Evolutionary conservation across 208 protist genomes (phyloP).

Genomic region (Acanthamoeba triangularis): DNA sequence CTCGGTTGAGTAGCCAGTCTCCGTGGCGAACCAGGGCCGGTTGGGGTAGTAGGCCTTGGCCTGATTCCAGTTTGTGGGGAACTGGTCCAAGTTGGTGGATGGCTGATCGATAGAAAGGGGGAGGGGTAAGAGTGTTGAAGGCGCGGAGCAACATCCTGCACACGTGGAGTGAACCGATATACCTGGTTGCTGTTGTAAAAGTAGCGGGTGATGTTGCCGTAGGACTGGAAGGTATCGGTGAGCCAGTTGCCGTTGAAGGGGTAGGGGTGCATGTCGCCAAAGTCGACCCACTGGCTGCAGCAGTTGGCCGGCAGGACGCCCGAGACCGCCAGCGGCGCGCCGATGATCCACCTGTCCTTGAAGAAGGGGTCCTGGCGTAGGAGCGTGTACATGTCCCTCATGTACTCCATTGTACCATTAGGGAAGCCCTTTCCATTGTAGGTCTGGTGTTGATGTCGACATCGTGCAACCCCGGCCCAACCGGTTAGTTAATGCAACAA

Average conservation of each 20-base stretch:
- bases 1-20: not conserved
- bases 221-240: not conserved
- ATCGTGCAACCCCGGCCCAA: not conserved
- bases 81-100: not conserved
- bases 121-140: not conserved
- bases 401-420: not conserved
- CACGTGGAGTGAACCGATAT: not conserved
- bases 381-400: not conserved
- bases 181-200: slow-evolving; percentile 51
- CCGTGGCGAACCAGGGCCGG: not conserved
- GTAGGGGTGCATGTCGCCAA: slow-evolving; percentile 8
- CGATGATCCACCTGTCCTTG: not conserved
- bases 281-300: slow-evolving; percentile 20
- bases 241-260: not conserved
- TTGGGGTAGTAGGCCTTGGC: not conserved
- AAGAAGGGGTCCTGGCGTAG: not conserved
- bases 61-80: not conserved
- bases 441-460: not conserved
- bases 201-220: slow-evolving; percentile 2
- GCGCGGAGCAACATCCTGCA: too few species aligned
- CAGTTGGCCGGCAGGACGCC: not conserved
- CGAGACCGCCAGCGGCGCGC: not conserved
- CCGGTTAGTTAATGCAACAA: not conserved
- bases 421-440: slow-evolving; percentile 39
- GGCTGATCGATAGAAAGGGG: not conserved